phyloP scores from a whole-genome alignment of 352 stramenopile genomes.

The Phytophthora syringae region DNA sequence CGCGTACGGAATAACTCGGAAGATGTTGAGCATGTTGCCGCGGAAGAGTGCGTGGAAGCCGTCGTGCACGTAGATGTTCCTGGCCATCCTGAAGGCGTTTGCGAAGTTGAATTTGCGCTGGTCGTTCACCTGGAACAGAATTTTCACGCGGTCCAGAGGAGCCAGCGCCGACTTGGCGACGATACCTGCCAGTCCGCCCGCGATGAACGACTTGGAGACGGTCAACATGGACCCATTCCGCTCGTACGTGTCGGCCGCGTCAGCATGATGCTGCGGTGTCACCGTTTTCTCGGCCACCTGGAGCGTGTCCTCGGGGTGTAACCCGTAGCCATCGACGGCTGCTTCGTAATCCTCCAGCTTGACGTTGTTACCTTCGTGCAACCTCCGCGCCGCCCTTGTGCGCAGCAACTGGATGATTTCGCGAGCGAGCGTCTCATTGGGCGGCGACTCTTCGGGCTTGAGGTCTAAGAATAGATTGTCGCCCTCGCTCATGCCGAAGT shows the following conservation, averaged over 20 bases:
- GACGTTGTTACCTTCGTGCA: constrained; percentile 20
- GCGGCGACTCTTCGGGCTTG: constrained; percentile 40
- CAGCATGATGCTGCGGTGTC: constrained; percentile 17
- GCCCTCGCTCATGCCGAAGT: constrained; percentile 76
- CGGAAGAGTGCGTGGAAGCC: constrained; percentile 76
- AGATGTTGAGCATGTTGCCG: constrained; percentile 81
- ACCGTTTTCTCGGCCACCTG: constrained; percentile 15
- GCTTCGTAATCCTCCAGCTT: constrained; percentile 35
- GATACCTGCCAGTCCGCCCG: constrained; percentile 74
- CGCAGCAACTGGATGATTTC: constrained; percentile 47
- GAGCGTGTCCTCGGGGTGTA: constrained; percentile 27
- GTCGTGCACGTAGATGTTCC: constrained; percentile 74
- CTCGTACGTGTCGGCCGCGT: constrained; percentile 15
- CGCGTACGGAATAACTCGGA: constrained; percentile 80
- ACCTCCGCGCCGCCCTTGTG: constrained; percentile 7
- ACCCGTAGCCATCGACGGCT: constrained; percentile 24
- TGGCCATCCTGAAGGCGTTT: constrained; percentile 64
- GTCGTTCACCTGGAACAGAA: constrained; percentile 87
- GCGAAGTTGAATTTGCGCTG: constrained; percentile 76
- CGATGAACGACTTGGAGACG: constrained; percentile 86
- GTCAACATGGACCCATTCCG: constrained; percentile 61
- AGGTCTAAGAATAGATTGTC: constrained; percentile 76
- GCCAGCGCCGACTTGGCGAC: constrained; percentile 79
- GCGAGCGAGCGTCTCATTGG: constrained; percentile 37
- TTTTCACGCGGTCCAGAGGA: constrained; percentile 84